Evolutionary conservation across 176 grass and related monocot species (phyloP).

Genomic region (Carex littledalei): DNA sequence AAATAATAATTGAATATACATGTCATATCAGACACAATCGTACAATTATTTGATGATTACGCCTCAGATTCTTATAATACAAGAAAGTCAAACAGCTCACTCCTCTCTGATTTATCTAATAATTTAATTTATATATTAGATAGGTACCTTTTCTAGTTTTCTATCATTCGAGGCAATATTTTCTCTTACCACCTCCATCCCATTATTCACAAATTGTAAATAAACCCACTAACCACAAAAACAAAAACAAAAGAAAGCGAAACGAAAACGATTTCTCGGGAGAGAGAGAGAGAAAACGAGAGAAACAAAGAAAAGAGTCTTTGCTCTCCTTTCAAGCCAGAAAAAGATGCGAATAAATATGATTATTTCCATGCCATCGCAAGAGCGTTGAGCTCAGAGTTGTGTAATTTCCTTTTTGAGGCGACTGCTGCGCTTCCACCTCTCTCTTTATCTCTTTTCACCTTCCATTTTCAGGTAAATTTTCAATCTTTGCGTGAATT

Average conservation of each 20-base stretch:
- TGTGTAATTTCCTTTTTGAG: neutral
- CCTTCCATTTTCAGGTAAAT: neutral
- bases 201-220: neutral
- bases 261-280: slow-evolving; percentile 8
- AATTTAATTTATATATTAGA: neutral
- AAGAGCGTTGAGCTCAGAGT: slow-evolving; percentile 18
- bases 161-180: neutral
- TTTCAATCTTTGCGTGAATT: slow-evolving; percentile 23
- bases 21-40: neutral
- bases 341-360: slow-evolving; percentile 6
- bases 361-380: slow-evolving; percentile 1
- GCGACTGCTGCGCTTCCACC: neutral
- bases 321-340: slow-evolving; percentile 17
- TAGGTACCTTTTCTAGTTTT: neutral
- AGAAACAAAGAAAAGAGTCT: neutral
- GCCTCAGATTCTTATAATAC: neutral
- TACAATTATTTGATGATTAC: neutral
- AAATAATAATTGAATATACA: neutral
- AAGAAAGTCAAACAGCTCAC: neutral
- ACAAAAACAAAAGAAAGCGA: neutral
- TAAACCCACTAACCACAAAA: slow-evolving; percentile 10
- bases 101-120: neutral
- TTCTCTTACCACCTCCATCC: neutral
- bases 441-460: slow-evolving; percentile 6
- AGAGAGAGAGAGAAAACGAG: neutral